Evolutionary conservation across 257 asterid species (phyloP).

Genomic region (Lantana camara): DNA sequence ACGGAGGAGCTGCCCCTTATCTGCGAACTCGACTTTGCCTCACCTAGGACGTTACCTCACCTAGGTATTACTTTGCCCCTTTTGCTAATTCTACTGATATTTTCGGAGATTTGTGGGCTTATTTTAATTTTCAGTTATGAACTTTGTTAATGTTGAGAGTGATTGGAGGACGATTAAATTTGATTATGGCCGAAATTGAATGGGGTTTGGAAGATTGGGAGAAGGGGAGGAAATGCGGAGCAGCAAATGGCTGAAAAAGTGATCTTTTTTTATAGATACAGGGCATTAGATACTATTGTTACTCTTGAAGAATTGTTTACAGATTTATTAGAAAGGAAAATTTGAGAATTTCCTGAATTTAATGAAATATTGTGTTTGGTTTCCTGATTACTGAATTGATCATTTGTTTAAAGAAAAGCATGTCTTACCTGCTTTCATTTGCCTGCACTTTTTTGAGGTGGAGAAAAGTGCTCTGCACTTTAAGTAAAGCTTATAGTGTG

Average conservation of each 20-base stretch:
- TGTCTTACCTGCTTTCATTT: too few species aligned
- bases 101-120: constrained; percentile 28
- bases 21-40: too few species aligned
- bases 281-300: neutral
- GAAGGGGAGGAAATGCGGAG: constrained; percentile 14
- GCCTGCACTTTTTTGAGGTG: neutral
- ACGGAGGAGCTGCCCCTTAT: too few species aligned
- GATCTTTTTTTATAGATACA: neutral
- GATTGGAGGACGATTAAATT: constrained; percentile 17
- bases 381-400: too few species aligned
- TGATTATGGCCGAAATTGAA: constrained; percentile 9
- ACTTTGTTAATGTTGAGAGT: constrained; percentile 10
- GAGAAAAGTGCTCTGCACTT: constrained; percentile 2
- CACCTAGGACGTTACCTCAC: too few species aligned
- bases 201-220: constrained; percentile 1
- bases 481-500: neutral
- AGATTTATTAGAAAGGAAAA: neutral
- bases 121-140: constrained; percentile 17
- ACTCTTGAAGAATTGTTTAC: neutral
- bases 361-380: neutral
- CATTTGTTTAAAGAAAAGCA: too few species aligned
- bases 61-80: too few species aligned
- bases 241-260: constrained; percentile 6
- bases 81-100: constrained; percentile 45
- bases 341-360: neutral